A percentile compares a stretch with the other conserved stretches of the same genome.
phyloP scores from a whole-genome alignment of 768 basidiomycete species.

The Tylopilus subfusipes region DNA sequence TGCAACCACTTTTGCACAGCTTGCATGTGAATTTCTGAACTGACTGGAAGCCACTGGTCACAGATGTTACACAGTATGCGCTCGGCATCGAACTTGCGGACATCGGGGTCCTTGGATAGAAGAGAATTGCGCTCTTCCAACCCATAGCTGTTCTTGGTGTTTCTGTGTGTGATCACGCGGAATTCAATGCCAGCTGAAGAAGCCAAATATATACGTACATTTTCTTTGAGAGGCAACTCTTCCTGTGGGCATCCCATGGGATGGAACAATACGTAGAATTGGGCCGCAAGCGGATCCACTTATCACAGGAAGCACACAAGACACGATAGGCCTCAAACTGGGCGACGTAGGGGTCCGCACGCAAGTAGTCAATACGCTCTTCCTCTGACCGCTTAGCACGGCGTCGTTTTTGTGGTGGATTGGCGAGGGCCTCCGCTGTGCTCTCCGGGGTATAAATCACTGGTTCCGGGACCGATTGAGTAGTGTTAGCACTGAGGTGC shows the following conservation, averaged over 20 bases:
- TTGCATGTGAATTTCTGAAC: constrained; percentile 53
- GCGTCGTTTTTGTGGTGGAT: constrained; percentile 58
- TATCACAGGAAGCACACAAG: constrained; percentile 75
- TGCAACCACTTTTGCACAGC: constrained; percentile 66
- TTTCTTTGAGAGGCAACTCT: constrained; percentile 78
- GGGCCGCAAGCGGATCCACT: constrained; percentile 82
- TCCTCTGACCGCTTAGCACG: constrained; percentile 76
- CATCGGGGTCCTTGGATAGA: constrained; percentile 62
- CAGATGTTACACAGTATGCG: constrained; percentile 67
- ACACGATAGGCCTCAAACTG: constrained; percentile 79
- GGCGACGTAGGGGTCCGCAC: constrained; percentile 73
- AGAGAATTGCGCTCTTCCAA: constrained; percentile 57
- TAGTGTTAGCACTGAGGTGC: constrained; percentile 27
- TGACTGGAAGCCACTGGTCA: constrained; percentile 63
- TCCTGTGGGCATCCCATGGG: constrained; percentile 83
- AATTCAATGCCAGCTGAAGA: constrained; percentile 6
- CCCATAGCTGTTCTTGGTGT: constrained; percentile 52
- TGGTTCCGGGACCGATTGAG: constrained; percentile 33
- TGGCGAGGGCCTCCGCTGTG: constrained; percentile 39
- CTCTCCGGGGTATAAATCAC: constrained; percentile 44
- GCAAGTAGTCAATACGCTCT: constrained; percentile 66
- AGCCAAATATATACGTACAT: constrained; percentile 42
- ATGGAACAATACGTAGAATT: constrained; percentile 89
- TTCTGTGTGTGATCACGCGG: constrained; percentile 14
- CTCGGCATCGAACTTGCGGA: constrained; percentile 74